These are phyloP conservation scores for Penicillium egyptiacum DNA, from an alignment of 495 filamentous ascomycete species.

Conservation along the genomic window DNA sequence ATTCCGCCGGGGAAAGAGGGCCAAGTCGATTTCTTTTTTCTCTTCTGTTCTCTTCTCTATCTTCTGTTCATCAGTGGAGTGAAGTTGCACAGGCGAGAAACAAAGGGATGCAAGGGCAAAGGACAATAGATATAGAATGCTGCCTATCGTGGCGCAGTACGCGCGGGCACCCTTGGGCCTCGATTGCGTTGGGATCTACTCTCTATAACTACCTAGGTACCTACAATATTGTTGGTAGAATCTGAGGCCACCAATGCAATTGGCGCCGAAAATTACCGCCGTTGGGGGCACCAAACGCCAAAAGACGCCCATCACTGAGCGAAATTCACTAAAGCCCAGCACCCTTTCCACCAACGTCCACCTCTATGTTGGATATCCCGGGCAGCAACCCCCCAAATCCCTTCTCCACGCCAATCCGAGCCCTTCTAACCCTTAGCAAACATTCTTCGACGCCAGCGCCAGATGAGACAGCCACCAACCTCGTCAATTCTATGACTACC, in stretches of 20 bases:
- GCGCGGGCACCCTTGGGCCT: constrained; percentile 14
- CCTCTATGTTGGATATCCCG: not conserved
- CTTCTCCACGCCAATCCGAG: not conserved
- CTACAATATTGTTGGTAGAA: constrained; percentile 3
- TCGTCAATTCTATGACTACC: not conserved
- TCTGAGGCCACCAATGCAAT: not conserved
- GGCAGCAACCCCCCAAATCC: not conserved
- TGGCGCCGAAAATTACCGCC: not conserved
- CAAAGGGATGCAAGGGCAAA: constrained; percentile 24
- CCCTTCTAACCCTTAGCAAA: not conserved
- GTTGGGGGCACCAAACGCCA: not conserved
- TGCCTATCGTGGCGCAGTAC: constrained; percentile 31
- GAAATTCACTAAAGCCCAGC: not conserved
- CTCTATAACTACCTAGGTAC: not conserved
- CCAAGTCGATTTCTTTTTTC: constrained; percentile 8
- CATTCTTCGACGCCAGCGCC: not conserved
- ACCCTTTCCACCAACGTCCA: not conserved
- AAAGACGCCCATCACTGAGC: not conserved
- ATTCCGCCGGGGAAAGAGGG: not conserved
- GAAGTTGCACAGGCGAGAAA: constrained; percentile 1
- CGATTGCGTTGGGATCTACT: constrained; percentile 16
- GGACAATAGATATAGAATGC: constrained; percentile 5
- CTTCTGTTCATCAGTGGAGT: not conserved
- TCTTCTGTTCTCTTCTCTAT: not conserved
- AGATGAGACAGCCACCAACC: not conserved